These are phyloP conservation scores for Penicillium sp. DNA, from an alignment of 2,329 filamentous ascomycete species.

Conservation along the genomic window DNA sequence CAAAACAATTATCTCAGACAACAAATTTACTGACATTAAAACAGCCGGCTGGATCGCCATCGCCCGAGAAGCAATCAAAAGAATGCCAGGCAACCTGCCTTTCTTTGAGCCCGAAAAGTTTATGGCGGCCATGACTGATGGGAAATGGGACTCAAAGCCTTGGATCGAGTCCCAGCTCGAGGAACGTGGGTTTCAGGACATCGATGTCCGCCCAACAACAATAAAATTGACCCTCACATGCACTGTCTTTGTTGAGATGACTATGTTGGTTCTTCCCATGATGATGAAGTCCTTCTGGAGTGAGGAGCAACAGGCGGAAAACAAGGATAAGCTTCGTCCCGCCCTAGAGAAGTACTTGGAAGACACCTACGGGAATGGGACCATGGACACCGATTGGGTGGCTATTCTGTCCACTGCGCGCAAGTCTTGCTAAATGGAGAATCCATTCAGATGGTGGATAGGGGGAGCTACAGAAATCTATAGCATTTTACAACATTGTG, in stretches of 20 bases:
- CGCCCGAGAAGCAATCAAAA: conserved; percentile 26
- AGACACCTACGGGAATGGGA: conserved; percentile 24
- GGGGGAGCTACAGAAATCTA: neutral
- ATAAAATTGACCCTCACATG: conserved; percentile 16
- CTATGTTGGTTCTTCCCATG: conserved; percentile 21
- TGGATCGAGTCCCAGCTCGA: conserved; percentile 25
- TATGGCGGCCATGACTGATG: conserved; percentile 12
- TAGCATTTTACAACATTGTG: conserved; percentile 1
- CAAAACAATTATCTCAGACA: neutral
- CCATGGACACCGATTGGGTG: conserved; percentile 26
- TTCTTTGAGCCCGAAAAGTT: conserved; percentile 28
- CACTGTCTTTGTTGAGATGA: conserved; percentile 24
- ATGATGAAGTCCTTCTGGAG: conserved; percentile 32
- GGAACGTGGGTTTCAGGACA: conserved; percentile 26
- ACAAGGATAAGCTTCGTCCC: conserved; percentile 20
- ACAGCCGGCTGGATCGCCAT: conserved; percentile 31
- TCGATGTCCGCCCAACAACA: conserved; percentile 22
- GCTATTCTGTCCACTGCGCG: conserved; percentile 34
- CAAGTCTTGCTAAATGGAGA: conserved; percentile 23
- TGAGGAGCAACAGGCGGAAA: conserved; percentile 26
- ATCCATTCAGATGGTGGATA: neutral
- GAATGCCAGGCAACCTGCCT: conserved; percentile 27
- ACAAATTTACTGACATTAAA: neutral
- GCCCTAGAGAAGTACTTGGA: conserved; percentile 29
- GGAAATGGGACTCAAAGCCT: conserved; percentile 26